A percentile compares a stretch with the other conserved stretches of the same genome.
Conservation (phyloP, 768 basidiomycete species). For the Rhizopogon roseolus region DNA sequence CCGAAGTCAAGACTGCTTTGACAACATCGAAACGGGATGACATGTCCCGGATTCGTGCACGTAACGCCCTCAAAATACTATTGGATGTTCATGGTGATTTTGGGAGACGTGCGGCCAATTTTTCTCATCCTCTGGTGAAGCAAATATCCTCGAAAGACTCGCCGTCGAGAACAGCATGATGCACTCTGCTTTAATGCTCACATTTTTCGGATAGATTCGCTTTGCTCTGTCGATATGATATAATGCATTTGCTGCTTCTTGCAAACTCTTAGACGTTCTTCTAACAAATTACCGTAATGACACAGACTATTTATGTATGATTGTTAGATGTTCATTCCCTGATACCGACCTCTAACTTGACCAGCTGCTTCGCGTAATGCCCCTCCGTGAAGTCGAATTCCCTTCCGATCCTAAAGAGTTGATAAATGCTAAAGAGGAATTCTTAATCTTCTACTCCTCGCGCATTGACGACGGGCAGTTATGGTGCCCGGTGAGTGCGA, state of each 20-base stretch:
- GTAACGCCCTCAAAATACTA: constrained; percentile 91
- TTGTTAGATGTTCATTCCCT: neutral
- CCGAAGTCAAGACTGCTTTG: constrained; percentile 64
- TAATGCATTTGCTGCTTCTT: neutral
- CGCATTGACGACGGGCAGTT: constrained; percentile 47
- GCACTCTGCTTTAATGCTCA: neutral
- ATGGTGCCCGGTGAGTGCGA: constrained; percentile 65
- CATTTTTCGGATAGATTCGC: neutral
- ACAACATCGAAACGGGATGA: constrained; percentile 69
- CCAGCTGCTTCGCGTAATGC: constrained; percentile 33
- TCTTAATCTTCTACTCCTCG: constrained; percentile 69
- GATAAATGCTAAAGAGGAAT: constrained; percentile 40
- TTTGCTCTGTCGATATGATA: neutral
- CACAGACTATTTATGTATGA: neutral
- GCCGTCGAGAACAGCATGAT: constrained; percentile 17
- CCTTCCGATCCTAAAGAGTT: constrained; percentile 33
- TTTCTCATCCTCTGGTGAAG: constrained; percentile 18
- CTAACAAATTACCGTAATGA: neutral
- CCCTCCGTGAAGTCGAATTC: constrained; percentile 37
- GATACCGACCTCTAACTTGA: neutral
- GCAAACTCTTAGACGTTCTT: neutral
- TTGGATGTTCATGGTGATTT: constrained; percentile 90
- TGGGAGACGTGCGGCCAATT: constrained; percentile 50
- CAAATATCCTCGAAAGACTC: constrained; percentile 4
- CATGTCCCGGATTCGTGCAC: constrained; percentile 81